Evolutionary conservation across 768 basidiomycete genomes (phyloP).

Genomic region (Pleurotus djamor): DNA sequence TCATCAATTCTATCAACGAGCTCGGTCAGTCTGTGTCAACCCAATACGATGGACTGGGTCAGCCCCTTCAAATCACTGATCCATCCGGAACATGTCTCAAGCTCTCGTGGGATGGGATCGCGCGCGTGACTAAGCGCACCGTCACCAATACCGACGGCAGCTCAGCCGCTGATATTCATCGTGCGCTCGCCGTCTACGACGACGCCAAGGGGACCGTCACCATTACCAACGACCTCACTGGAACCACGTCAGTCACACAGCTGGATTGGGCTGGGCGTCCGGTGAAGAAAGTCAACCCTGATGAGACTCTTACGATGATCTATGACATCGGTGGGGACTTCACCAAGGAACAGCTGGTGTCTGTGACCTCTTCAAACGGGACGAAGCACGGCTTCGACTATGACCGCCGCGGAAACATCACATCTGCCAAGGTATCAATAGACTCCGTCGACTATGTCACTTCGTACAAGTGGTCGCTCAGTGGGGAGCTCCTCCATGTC

Average conservation of each 20-base stretch:
- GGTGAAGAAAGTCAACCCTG: neutral
- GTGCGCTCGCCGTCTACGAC: neutral
- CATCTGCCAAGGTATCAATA: neutral
- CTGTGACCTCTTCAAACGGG: neutral
- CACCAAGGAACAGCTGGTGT: neutral
- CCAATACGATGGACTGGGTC: constrained; percentile 10
- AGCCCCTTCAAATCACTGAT: constrained; percentile 1
- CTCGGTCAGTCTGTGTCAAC: constrained; percentile 6
- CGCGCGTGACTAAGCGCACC: neutral
- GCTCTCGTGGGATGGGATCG: constrained; percentile 11
- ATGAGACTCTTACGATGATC: neutral
- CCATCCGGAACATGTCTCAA: constrained; percentile 1
- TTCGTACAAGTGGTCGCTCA: constrained; percentile 2
- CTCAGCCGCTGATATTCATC: neutral
- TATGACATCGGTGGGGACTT: neutral
- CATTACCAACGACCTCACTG: constrained; percentile 2
- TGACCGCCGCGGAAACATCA: neutral
- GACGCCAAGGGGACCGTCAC: neutral
- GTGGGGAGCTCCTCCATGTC: neutral
- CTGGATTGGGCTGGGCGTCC: neutral
- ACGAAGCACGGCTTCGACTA: neutral
- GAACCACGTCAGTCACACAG: neutral
- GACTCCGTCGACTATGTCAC: neutral
- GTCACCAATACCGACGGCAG: neutral
- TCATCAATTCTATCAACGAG: constrained; percentile 6